These are phyloP conservation scores for Flueggea neowawraea DNA, from an alignment of 441 rosid genomes.

Conservation along the genomic window DNA sequence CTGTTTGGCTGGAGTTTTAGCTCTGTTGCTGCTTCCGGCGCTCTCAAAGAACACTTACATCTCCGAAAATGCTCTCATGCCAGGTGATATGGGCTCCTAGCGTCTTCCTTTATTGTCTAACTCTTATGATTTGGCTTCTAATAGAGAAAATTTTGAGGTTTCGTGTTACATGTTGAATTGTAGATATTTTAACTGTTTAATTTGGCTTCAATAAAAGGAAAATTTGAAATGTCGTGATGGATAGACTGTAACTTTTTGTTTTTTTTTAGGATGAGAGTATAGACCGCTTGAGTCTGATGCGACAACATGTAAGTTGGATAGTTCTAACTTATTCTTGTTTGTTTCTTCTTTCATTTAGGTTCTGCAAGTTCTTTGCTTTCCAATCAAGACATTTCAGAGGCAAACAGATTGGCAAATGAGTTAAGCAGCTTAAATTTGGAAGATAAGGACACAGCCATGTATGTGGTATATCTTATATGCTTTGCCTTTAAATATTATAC, in stretches of 20 bases:
- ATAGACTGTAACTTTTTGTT: too few relatives aligned
- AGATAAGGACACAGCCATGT: slow-evolving; percentile 54
- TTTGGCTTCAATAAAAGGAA: background rate
- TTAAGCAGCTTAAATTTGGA: slow-evolving; percentile 35
- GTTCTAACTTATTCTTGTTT: background rate
- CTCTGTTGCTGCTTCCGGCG: slow-evolving; percentile 69
- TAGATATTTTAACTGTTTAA: background rate
- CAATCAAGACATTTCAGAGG: slow-evolving; percentile 54
- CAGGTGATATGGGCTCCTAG: slow-evolving; percentile 42
- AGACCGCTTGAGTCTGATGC: background rate
- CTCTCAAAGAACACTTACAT: slow-evolving; percentile 93
- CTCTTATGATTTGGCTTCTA: background rate
- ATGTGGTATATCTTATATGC: slow-evolving; percentile 21
- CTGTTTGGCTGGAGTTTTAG: slow-evolving; percentile 70
- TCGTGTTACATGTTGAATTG: too few relatives aligned
- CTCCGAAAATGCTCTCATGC: slow-evolving; percentile 97
- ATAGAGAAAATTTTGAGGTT: background rate
- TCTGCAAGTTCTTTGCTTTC: slow-evolving; percentile 90
- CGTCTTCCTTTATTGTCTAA: background rate
- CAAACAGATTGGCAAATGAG: slow-evolving; percentile 64
- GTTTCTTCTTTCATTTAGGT: slow-evolving; percentile 32
- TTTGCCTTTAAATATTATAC: background rate
- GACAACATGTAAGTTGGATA: background rate
- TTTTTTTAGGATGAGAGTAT: too few relatives aligned
- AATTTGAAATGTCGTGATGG: too few relatives aligned